These are phyloP conservation scores for Aspergillus pseudoviridinutans DNA, from an alignment of 2,329 filamentous ascomycete species.

Conservation along the genomic window DNA sequence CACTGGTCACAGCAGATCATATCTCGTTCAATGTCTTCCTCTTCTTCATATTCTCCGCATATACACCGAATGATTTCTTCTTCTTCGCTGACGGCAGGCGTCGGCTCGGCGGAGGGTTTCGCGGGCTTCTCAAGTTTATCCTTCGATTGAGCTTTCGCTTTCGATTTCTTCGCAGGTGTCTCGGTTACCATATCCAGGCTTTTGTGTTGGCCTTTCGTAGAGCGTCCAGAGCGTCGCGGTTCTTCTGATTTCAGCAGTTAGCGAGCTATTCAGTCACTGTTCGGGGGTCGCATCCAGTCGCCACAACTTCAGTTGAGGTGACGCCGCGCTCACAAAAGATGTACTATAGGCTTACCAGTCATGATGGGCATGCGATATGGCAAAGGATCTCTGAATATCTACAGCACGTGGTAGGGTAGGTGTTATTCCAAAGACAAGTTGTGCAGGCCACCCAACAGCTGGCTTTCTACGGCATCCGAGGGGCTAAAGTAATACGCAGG, in stretches of 20 bases:
- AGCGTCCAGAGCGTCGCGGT: constrained; percentile 87
- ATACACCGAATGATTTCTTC: constrained; percentile 86
- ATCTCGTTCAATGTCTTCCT: constrained; percentile 78
- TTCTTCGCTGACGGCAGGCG: constrained; percentile 44
- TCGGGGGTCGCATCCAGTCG: constrained; percentile 1
- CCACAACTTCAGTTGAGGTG: constrained; percentile 1
- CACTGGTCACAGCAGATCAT: constrained; percentile 97
- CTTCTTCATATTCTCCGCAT: constrained; percentile 80
- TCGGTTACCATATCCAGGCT: constrained; percentile 71
- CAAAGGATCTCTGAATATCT: constrained; percentile 30
- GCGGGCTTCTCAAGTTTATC: constrained; percentile 41
- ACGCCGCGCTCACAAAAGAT: constrained; percentile 10
- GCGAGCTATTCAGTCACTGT: constrained; percentile 16
- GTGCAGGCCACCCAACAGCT: constrained; percentile 24
- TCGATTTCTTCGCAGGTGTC: constrained; percentile 44
- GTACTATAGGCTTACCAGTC: constrained; percentile 57
- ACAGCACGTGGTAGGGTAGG: constrained; percentile 29
- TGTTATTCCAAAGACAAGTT: constrained; percentile 15
- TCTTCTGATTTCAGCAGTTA: constrained; percentile 57
- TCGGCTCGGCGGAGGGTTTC: constrained; percentile 47
- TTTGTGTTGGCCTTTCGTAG: constrained; percentile 96
- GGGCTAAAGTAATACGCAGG: constrained; percentile 40
- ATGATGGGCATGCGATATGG: constrained; percentile 41
- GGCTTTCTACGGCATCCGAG: constrained; percentile 40
- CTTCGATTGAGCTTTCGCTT: constrained; percentile 45